These are phyloP conservation scores for Fennellomyces sp. DNA, from an alignment of 371 early-diverging fungal species.

Conservation along the genomic window DNA sequence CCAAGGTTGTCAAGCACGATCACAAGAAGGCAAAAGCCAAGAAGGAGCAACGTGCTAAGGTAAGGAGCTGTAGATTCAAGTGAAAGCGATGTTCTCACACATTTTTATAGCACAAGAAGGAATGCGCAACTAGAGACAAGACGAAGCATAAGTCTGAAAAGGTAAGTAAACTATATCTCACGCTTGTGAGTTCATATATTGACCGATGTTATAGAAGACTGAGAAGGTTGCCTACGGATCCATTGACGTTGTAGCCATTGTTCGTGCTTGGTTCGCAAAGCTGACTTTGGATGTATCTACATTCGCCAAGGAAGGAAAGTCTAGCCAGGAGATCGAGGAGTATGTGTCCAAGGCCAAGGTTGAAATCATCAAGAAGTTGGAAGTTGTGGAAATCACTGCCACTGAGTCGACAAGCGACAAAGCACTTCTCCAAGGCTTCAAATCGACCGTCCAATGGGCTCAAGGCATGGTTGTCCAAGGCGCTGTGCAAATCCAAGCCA, in stretches of 20 bases:
- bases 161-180: not conserved
- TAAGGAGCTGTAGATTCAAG: not conserved
- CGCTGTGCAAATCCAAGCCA: conserved; percentile 6
- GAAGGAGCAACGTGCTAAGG: not conserved
- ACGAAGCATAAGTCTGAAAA: not conserved
- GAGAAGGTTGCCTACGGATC: not conserved
- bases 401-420: not conserved
- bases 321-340: conserved; percentile 31
- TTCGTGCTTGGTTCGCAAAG: conserved; percentile 33
- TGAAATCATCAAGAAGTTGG: not conserved
- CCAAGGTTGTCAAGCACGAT: not conserved
- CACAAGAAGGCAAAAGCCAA: not conserved
- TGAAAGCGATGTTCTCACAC: not conserved
- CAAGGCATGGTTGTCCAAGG: conserved; percentile 8
- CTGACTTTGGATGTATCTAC: conserved; percentile 30
- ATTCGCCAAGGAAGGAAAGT: conserved; percentile 32
- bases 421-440: not conserved
- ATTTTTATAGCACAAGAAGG: conserved; percentile 1
- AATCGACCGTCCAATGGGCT: conserved; percentile 8
- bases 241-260: conserved; percentile 8
- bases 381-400: not conserved
- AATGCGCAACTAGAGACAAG: not conserved
- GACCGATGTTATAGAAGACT: not conserved
- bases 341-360: conserved; percentile 26
- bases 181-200: not conserved